Conservation (phyloP, 2,329 filamentous ascomycete genomes). For the Cytospora paraplurivora region DNA sequence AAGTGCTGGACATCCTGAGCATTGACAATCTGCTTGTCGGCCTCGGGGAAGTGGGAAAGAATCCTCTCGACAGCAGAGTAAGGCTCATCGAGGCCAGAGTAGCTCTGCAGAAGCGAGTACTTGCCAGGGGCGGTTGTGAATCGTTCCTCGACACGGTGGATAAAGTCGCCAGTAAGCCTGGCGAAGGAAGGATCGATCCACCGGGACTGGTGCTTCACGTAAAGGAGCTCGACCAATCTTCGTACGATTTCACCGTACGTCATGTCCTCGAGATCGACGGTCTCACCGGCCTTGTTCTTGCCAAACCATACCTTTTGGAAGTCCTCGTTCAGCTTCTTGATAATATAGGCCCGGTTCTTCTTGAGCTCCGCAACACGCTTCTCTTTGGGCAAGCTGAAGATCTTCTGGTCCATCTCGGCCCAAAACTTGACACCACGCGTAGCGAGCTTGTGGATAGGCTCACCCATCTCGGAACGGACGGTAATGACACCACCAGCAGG, state of each 20-base stretch:
- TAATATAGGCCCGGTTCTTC: slow-evolving; percentile 88
- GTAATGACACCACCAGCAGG: slow-evolving; percentile 92
- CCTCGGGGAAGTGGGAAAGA: slow-evolving; percentile 80
- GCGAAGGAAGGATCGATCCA: slow-evolving; percentile 90
- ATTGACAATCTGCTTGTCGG: slow-evolving; percentile 89
- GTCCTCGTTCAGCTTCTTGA: slow-evolving; percentile 92
- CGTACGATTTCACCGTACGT: slow-evolving; percentile 87
- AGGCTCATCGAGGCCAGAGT: slow-evolving; percentile 82
- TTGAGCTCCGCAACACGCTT: slow-evolving; percentile 86
- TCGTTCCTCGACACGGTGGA: slow-evolving; percentile 94
- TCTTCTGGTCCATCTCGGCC: slow-evolving; percentile 99
- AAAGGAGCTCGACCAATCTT: slow-evolving; percentile 87
- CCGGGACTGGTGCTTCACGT: slow-evolving; percentile 83
- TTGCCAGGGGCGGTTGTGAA: slow-evolving; percentile 75
- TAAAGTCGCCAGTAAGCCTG: slow-evolving; percentile 88
- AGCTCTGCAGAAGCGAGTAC: slow-evolving; percentile 84
- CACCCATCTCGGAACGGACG: slow-evolving; percentile 97
- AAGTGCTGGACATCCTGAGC: slow-evolving; percentile 98
- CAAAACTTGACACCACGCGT: slow-evolving; percentile 96
- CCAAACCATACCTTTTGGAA: slow-evolving; percentile 98
- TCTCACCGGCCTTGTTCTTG: slow-evolving; percentile 75
- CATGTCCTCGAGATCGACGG: slow-evolving; percentile 92
- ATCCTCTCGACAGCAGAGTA: slow-evolving; percentile 78
- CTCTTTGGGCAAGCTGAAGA: slow-evolving; percentile 93
- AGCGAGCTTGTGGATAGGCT: slow-evolving; percentile 98